Evolutionary conservation across 768 basidiomycete species (phyloP).

Genomic region (Termitomyces sp.): DNA sequence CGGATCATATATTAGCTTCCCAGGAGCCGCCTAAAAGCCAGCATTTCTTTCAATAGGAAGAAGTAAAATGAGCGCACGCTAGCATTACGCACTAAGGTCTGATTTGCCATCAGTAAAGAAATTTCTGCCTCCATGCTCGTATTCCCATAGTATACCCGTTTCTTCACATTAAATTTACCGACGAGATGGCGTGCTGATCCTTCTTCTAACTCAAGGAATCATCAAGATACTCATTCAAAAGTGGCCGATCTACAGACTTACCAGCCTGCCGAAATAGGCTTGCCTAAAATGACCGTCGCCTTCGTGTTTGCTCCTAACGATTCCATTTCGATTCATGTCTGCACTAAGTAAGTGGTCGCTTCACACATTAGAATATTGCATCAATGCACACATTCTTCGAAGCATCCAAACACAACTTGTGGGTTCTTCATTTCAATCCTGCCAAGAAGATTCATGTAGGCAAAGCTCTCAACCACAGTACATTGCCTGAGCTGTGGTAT

Average conservation of each 20-base stretch:
- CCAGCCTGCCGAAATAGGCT: constrained; percentile 85
- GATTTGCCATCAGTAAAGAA: constrained; percentile 94
- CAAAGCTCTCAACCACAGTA: constrained; percentile 70
- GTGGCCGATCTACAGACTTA: constrained; percentile 30
- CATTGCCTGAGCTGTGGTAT: constrained; percentile 63
- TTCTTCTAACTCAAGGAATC: constrained; percentile 37
- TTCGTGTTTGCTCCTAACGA: constrained; percentile 42
- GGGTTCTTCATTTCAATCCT: constrained; percentile 79
- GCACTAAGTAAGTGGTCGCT: background rate
- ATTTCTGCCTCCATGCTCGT: constrained; percentile 98
- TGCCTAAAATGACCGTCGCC: constrained; percentile 64
- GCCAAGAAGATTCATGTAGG: constrained; percentile 79
- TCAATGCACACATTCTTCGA: constrained; percentile 75
- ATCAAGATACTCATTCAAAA: background rate
- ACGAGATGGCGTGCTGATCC: constrained; percentile 67
- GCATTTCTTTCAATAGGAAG: background rate
- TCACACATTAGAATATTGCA: background rate
- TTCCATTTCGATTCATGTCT: constrained; percentile 49
- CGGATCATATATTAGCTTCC: constrained; percentile 91
- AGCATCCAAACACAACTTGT: constrained; percentile 64
- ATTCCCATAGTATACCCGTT: constrained; percentile 86
- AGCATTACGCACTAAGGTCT: constrained; percentile 61
- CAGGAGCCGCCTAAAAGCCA: constrained; percentile 64
- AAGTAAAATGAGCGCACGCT: background rate
- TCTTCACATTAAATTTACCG: constrained; percentile 78